Conservation (phyloP, 2,329 filamentous ascomycete species). For the Chaetothyriales sp. region DNA sequence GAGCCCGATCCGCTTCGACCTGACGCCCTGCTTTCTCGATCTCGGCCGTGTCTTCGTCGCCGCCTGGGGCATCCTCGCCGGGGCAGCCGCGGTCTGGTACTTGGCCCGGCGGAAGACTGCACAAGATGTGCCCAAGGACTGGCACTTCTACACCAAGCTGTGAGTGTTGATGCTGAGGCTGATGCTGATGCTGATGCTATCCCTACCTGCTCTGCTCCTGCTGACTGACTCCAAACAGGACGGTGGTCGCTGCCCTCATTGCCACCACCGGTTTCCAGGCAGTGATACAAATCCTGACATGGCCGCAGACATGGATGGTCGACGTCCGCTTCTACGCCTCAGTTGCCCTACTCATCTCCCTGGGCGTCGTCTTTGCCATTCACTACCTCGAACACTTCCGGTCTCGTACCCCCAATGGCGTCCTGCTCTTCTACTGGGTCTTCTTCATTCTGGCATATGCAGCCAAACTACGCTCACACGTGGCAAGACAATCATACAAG, state of each 20-base stretch:
- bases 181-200: neutral
- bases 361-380: slow-evolving; percentile 58
- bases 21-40: slow-evolving; percentile 95
- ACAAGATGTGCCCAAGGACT: slow-evolving; percentile 59
- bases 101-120: slow-evolving; percentile 55
- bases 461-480: slow-evolving; percentile 72
- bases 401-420: slow-evolving; percentile 69
- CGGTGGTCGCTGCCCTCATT: slow-evolving; percentile 52
- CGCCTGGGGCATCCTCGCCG: slow-evolving; percentile 61
- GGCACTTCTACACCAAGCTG: slow-evolving; percentile 88
- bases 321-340: slow-evolving; percentile 84
- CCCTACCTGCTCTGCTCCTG: neutral
- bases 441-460: slow-evolving; percentile 63
- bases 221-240: slow-evolving; percentile 25
- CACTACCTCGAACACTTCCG: slow-evolving; percentile 80
- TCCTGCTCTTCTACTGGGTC: slow-evolving; percentile 85
- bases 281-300: slow-evolving; percentile 56
- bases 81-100: slow-evolving; percentile 64
- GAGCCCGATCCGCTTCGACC: slow-evolving; percentile 75
- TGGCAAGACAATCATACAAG: slow-evolving; percentile 59
- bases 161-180: slow-evolving; percentile 31
- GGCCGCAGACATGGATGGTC: slow-evolving; percentile 53
- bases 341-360: slow-evolving; percentile 52
- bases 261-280: slow-evolving; percentile 57
- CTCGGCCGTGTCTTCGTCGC: slow-evolving; percentile 70